phyloP scores from a whole-genome alignment of 768 basidiomycete genomes.

The Lentinula sp. region DNA sequence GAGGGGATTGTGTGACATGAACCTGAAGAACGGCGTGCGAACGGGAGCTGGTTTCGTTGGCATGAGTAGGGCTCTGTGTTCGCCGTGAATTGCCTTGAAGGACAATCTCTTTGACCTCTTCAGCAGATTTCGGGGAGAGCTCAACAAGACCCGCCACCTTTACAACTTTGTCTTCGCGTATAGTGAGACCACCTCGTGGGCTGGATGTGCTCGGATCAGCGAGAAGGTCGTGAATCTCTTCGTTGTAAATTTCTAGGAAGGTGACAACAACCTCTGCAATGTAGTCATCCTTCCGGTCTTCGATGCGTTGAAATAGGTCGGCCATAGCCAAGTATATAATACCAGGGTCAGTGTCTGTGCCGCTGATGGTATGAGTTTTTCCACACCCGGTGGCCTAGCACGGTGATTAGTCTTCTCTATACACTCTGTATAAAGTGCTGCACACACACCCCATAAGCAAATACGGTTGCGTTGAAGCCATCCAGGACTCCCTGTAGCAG shows the following conservation, averaged over 20 bases:
- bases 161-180: slow-evolving; percentile 92
- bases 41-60: slow-evolving; percentile 93
- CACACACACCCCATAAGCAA: slow-evolving; percentile 93
- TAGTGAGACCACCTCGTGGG: slow-evolving; percentile 81
- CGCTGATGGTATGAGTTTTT: slow-evolving; percentile 98
- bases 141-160: slow-evolving; percentile 85
- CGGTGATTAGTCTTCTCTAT: slow-evolving; percentile 2
- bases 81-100: slow-evolving; percentile 82
- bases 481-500: slow-evolving; percentile 81
- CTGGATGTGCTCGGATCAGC: slow-evolving; percentile 56
- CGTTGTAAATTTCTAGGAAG: slow-evolving; percentile 98
- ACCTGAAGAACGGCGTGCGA: slow-evolving; percentile 98
- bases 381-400: slow-evolving; percentile 98
- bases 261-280: slow-evolving; percentile 86
- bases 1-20: slow-evolving; percentile 82
- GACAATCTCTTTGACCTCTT: slow-evolving; percentile 93
- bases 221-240: slow-evolving; percentile 95
- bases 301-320: slow-evolving; percentile 90
- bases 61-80: slow-evolving; percentile 92
- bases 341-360: slow-evolving; percentile 81
- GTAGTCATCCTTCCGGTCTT: slow-evolving; percentile 81
- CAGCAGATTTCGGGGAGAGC: slow-evolving; percentile 73
- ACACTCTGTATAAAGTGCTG: neutral
- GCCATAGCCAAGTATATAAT: slow-evolving; percentile 97
- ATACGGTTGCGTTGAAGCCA: slow-evolving; percentile 95